These are phyloP conservation scores for Crucihimalaya himalaica DNA, from an alignment of 345 rosid species.

Conservation along the genomic window DNA sequence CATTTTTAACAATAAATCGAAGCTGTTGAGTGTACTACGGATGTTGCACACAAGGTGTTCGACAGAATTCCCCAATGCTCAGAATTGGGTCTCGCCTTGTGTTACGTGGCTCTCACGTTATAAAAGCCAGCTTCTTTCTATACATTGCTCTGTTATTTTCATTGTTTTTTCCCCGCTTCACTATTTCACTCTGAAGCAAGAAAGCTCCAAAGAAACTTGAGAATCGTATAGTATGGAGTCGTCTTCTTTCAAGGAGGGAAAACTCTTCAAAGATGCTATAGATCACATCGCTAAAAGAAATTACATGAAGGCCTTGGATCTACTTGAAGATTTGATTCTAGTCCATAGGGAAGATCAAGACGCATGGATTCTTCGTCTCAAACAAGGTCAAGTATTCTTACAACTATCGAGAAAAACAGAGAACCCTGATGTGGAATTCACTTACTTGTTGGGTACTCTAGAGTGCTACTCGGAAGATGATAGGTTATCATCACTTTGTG, in stretches of 20 bases:
- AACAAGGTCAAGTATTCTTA: background rate
- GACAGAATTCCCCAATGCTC: constrained; percentile 1
- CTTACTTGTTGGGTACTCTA: constrained; percentile 4
- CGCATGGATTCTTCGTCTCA: background rate
- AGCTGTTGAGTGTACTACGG: background rate
- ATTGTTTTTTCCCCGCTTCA: background rate
- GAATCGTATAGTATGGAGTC: background rate
- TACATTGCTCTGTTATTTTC: background rate
- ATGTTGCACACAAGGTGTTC: constrained; percentile 4
- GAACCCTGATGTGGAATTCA: background rate
- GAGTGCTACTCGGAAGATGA: background rate
- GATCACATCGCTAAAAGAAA: background rate
- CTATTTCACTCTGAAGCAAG: background rate
- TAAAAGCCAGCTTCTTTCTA: background rate
- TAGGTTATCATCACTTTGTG: background rate
- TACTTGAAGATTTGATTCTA: background rate
- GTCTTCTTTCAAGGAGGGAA: background rate
- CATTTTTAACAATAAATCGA: too few relatives aligned
- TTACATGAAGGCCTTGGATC: constrained; percentile 4
- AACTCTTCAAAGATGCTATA: background rate
- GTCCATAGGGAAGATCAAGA: background rate
- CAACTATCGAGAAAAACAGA: background rate
- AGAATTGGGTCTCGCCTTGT: background rate
- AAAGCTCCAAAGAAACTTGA: background rate
- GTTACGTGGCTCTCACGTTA: constrained; percentile 8